phyloP scores from a whole-genome alignment of 78 protist species.

The Neovahlkampfia damariscottae region DNA sequence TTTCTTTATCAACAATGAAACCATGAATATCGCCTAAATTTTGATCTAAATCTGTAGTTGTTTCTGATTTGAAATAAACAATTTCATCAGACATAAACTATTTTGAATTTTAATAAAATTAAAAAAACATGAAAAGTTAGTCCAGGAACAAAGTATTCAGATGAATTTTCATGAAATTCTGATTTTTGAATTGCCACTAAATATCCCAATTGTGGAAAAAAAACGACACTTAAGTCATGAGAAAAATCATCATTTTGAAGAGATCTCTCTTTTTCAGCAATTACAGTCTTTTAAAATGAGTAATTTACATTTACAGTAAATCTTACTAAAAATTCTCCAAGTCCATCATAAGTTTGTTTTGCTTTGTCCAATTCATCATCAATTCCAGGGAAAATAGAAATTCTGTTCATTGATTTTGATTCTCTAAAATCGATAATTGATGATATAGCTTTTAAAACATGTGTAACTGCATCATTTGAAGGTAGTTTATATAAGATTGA shows the following conservation, averaged over 20 bases:
- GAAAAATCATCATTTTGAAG: neutral
- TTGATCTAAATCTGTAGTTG: neutral
- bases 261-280: neutral
- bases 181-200: slow-evolving; percentile 2
- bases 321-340: slow-evolving; percentile 9
- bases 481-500: neutral
- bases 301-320: neutral
- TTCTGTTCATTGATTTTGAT: neutral
- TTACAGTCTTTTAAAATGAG: neutral
- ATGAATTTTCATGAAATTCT: neutral
- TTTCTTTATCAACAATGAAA: slow-evolving; percentile 5
- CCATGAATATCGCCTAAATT: slow-evolving; percentile 17
- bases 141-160: neutral
- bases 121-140: neutral
- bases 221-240: neutral
- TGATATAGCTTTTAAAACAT: neutral
- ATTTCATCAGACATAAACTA: neutral
- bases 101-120: neutral
- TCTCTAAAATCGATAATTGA: slow-evolving; percentile 6
- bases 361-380: slow-evolving; percentile 8
- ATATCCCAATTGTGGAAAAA: slow-evolving; percentile 45
- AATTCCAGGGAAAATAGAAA: slow-evolving; percentile 2
- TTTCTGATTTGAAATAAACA: slow-evolving; percentile 5
- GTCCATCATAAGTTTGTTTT: slow-evolving; percentile 10
- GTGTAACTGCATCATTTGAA: neutral